A percentile compares a stretch with the other conserved stretches of the same genome.
Evolutionary conservation across 2,329 filamentous ascomycete genomes (phyloP).

Genomic region (Venturia oleaginea): DNA sequence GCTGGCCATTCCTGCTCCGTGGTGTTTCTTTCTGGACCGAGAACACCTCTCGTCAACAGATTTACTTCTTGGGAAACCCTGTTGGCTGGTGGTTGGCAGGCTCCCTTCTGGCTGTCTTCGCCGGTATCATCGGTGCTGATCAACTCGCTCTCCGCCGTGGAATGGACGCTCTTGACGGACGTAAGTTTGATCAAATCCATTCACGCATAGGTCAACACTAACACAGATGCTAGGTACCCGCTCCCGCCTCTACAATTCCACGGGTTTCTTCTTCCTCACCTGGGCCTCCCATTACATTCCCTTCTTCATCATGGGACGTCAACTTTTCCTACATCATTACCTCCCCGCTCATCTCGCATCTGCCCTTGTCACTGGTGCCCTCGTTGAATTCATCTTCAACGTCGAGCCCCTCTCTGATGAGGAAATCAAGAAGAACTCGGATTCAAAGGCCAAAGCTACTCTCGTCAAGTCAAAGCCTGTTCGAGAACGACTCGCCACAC

Average conservation of each 20-base stretch:
- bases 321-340: constrained; percentile 97
- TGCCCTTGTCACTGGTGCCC: constrained; percentile 76
- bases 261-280: constrained; percentile 96
- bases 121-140: constrained; percentile 82
- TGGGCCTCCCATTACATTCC: constrained; percentile 97
- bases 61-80: constrained; percentile 97
- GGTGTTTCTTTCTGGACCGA: constrained; percentile 99
- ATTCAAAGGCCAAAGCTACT: constrained; percentile 27
- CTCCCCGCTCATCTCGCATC: constrained; percentile 90
- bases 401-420: constrained; percentile 60
- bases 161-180: constrained; percentile 83
- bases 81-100: constrained; percentile 96
- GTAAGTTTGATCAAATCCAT: constrained; percentile 48
- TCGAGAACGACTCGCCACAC: constrained; percentile 67
- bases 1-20: constrained; percentile 94
- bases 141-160: constrained; percentile 89
- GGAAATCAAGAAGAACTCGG: constrained; percentile 22
- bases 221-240: constrained; percentile 60
- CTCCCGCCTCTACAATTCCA: constrained; percentile 93
- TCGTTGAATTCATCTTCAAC: constrained; percentile 95
- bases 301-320: constrained; percentile 96
- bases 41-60: constrained; percentile 87
- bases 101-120: constrained; percentile 85
- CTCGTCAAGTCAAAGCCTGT: constrained; percentile 52
- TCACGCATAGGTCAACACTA: neutral